Conservation (phyloP, 352 stramenopile genomes). For the Phytopythium mirpurense region DNA sequence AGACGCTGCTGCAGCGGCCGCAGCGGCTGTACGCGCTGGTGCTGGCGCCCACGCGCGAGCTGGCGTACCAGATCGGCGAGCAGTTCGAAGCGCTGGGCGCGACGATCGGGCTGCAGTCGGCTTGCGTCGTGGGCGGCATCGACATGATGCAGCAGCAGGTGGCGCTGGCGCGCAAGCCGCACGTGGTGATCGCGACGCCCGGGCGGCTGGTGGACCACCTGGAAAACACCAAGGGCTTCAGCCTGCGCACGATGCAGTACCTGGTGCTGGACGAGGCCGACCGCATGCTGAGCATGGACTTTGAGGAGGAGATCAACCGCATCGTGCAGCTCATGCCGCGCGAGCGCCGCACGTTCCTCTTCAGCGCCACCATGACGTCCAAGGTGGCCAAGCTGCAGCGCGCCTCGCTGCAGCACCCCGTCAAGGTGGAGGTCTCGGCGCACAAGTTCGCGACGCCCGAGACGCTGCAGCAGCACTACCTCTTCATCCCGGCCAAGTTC, state of each 20-base stretch:
- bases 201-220: conserved; percentile 92
- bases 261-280: conserved; percentile 93
- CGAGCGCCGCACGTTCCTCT: conserved; percentile 96
- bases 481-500: conserved; percentile 99
- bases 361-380: conserved; percentile 98
- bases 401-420: conserved; percentile 94
- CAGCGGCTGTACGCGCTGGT: conserved; percentile 90
- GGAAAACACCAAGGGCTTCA: conserved; percentile 93
- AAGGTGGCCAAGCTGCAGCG: conserved; percentile 98
- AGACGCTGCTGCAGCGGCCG: conserved; percentile 88
- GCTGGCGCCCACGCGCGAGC: conserved; percentile 91
- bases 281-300: conserved; percentile 97
- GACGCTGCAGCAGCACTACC: conserved; percentile 97
- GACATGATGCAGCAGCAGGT: conserved; percentile 98
- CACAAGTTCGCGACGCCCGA: conserved; percentile 98
- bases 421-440: conserved; percentile 94
- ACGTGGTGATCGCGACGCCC: conserved; percentile 93
- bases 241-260: conserved; percentile 87
- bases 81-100: conserved; percentile 90
- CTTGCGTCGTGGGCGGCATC: conserved; percentile 94
- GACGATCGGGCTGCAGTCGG: conserved; percentile 91
- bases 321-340: conserved; percentile 74
- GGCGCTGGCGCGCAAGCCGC: conserved; percentile 94
- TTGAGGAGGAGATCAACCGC: conserved; percentile 98
- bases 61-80: conserved; percentile 96